Evolutionary conservation across 352 stramenopile genomes (phyloP), one percentile per base, ranked within the genome.

Genomic region (Halophytophthora polymorphica): DNA sequence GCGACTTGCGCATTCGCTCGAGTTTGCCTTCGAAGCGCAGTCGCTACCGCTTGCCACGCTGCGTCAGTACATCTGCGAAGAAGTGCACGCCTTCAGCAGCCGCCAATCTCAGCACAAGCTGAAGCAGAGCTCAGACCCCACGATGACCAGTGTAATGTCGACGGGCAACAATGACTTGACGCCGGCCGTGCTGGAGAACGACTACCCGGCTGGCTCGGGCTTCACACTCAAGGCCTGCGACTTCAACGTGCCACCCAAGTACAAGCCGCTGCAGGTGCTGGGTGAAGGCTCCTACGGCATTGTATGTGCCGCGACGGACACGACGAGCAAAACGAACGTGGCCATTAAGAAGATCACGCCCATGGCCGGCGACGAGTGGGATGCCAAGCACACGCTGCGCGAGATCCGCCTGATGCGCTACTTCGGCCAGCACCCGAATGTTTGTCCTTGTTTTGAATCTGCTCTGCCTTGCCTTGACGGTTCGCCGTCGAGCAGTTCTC

Each of bases 321-420:
- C 71, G 3, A 64, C 69, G 11, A 84, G 67, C n/a, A 81, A 86
- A 38, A 66, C 76, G 50, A 88, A 88, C 34, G 82, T 97, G 7
- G 91, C 91, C 1, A 95, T 98, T 67, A 98, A 98, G 64, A 96
- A 97, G 62, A 95, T 96, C 53, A 91, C 77, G 25, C 90, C 88
- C 10, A 98, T 98, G 87, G 86, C 87, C 10, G 78, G 87, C 13
- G 81, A 93, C 36, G 80, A 93, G 43, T 92, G 81, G 65, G 83
- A 96, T 47, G 88, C 86, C 38, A 98, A 97, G 69, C 78, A 96
- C 62, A 96, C 84, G 4, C 64, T 97, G 23, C 86, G 90, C 2
- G 90, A 97, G 53, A 95, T 97, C 41, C 83, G 88, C 0, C 59
- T 97, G 38, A 88, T 98, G 71, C 77, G 90, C 17, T 91, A 95